Evolutionary conservation across 331 rosid genomes (phyloP), one percentile per base, ranked within the genome.

Genomic region (Quercus phellos): DNA sequence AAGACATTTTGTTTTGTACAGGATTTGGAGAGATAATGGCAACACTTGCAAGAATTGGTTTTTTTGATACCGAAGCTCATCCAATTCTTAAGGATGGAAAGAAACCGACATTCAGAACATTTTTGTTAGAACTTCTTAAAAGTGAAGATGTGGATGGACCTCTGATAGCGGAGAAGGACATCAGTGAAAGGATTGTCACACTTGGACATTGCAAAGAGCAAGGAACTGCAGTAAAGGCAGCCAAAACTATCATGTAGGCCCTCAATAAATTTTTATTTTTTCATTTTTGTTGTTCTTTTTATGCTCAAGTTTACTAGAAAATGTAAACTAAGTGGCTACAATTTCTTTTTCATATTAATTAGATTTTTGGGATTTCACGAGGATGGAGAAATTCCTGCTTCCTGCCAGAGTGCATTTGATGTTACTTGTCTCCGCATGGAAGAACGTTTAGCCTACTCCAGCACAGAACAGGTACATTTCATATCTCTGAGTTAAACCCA

Each of bases 11-110:
- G 68, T 53, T 55, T 22, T 74, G 67, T 58, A 11, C 78, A 94
- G 98, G 99, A 12, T 94, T 92, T 70, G 34, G 97, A 75, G 87
- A 91, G 81, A 90, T 92, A 80, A 94, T 94, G 99, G 98, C 86
- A 24, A 84, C 91, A 59, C 83, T 94, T 55, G 80, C 94, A 80
- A 91, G 90, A 87, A 90, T 90, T 80, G 97, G 99, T 73, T 78
- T 92, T 55, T 91, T 94, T 73, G 56, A 74, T 70, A 38, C 77
- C 1, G 91, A 92, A 84, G 84, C 73, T 70, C 94, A 87, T 84
- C 86, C 91, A 17, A 70, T 81, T 74, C 87, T 91, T 35, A 71
- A 80, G 87, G 82, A 87, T 81, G 89, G 46, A 73, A 83, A 74
- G 86, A 88, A 83, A 73, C 87, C 89, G 2, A 85, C 92, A 43